Evolutionary conservation across 1,284 basidiomycete genomes (phyloP), one percentile per base, ranked within the genome.

Genomic region (Ustilago sp.): DNA sequence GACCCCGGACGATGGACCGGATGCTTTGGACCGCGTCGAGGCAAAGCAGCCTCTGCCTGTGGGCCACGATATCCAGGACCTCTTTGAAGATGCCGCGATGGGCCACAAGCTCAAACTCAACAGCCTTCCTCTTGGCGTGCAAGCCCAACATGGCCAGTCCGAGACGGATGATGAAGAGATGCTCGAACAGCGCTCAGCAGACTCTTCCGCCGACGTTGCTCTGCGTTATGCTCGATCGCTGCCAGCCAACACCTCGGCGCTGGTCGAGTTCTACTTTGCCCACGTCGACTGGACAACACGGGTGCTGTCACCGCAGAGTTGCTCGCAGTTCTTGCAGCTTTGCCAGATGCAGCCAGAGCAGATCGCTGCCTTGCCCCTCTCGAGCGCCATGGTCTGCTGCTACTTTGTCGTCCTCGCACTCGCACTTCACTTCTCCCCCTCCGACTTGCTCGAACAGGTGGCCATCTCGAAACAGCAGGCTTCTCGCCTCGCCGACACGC

Each of bases 371-470:
- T 68, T 69, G 23, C 64, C 71, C 38, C 63, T 82, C 36, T 74
- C 81, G 28, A 77, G 77, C 19, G 70, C 80, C n/a, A 63, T 76
- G 51, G 67, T 85, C 43, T 80, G 76, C 32, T 71, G 80, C 50
- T 79, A 81, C 55, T 80, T 83, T 55, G 77, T 84, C 67, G 79
- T 84, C 41, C 61, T 84, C 15, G 81, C 80, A 36, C 59, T 84
- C 36, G 75, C 83, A 0, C 72, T 83, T 32, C 83, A 85, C 53
- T 75, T 82, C n/a, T 65, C 79, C 17, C 69, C 79, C 35, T 47
- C 74, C 2, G 9, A 57, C 3, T 35, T 75, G 23, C 68, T 75
- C 36, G 52, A 69, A 50, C 76, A 66, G 52, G 59, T 74, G 2
- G 77, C 77, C 51, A 58, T 80, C 41, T 74, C 68, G 3, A 65